A percentile compares a stretch with the other conserved stretches of the same genome.
phyloP scores from a whole-genome alignment of 371 early-diverging fungal genomes.

The Saksenaea oblongispora region DNA sequence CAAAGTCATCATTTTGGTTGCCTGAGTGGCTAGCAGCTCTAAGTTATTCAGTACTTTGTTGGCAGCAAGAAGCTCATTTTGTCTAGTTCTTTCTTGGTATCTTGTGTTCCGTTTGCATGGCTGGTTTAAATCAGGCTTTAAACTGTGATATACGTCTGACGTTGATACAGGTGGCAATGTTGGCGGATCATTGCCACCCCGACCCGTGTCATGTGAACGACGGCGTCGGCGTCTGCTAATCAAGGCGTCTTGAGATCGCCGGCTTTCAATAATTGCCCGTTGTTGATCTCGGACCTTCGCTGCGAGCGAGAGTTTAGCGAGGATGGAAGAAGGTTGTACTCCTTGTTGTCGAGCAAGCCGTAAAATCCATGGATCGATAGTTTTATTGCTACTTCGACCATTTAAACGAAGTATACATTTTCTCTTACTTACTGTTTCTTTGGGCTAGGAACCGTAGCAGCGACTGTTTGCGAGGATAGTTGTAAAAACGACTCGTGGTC shows the following conservation, averaged over 20 bases:
- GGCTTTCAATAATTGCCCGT: slow-evolving; percentile 46
- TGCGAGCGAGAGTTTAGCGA: slow-evolving; percentile 10
- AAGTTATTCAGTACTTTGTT: slow-evolving; percentile 24
- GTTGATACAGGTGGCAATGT: not conserved
- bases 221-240: not conserved
- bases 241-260: slow-evolving; percentile 25
- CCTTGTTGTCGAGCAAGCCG: not conserved
- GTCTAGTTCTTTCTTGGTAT: slow-evolving; percentile 6
- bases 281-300: slow-evolving; percentile 32
- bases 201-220: not conserved
- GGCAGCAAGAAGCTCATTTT: slow-evolving; percentile 6
- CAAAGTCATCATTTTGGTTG: slow-evolving; percentile 33
- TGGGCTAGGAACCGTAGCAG: not conserved
- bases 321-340: slow-evolving; percentile 1
- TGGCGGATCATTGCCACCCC: not conserved
- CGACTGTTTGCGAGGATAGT: not conserved
- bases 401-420: not conserved
- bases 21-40: slow-evolving; percentile 44
- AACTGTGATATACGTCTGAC: not conserved
- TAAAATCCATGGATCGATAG: not conserved
- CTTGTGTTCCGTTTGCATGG: slow-evolving; percentile 4
- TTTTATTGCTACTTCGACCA: not conserved
- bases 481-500: slow-evolving; percentile 8
- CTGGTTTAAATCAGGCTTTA: not conserved
- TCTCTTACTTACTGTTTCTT: not conserved